Evolutionary conservation across 371 early-diverging fungal species (phyloP), one percentile per base, ranked within the genome.

Genomic region (Mucor circinelloides): DNA sequence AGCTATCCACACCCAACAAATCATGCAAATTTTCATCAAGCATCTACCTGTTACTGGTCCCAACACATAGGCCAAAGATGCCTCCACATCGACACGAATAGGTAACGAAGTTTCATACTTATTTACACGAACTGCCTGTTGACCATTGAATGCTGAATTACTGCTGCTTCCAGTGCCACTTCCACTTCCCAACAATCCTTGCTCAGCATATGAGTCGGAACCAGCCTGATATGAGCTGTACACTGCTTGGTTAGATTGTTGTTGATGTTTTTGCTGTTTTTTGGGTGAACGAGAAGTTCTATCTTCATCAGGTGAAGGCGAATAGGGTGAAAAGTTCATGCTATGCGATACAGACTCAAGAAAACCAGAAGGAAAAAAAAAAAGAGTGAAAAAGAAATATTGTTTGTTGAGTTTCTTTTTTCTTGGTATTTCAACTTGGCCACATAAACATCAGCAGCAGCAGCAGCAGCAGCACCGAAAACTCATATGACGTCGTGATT

Each of bases 11-110:
- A 36, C 36, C 36, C 36, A 25, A 25, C 23, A 50, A 12, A 50
- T 7, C 21, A 50, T 50, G 50, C 50, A 50, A 3, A 3, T 1
- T 23, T 50, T 21, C n/a, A 7, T 23, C 34, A 34, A 9, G 9
- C 9, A 34, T 34, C 34, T 82, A 91, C 93, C 94, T 57, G 91
- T 86, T 31, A 94, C 66, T 63, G 87, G 83, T 23, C 93, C 92
- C 6, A 94, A 68, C 0, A 78, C 73, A 73, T 95, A 95, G 6
- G 89, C 82, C 36, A 90, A 62, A 21, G 92, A 89, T 3, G 95
- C 93, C 72, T 91, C 93, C n/a, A 94, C 73, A 76, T 95, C 94
- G 17, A 91, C 86, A 38, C 94, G 87, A 50, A 93, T 81, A 19
- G 90, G 85, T 36, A 93, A 70, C 21, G 83, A 76, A 13, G 94